phyloP scores from a whole-genome alignment of 257 asterid species.

The Nicotiana obtusifolia region DNA sequence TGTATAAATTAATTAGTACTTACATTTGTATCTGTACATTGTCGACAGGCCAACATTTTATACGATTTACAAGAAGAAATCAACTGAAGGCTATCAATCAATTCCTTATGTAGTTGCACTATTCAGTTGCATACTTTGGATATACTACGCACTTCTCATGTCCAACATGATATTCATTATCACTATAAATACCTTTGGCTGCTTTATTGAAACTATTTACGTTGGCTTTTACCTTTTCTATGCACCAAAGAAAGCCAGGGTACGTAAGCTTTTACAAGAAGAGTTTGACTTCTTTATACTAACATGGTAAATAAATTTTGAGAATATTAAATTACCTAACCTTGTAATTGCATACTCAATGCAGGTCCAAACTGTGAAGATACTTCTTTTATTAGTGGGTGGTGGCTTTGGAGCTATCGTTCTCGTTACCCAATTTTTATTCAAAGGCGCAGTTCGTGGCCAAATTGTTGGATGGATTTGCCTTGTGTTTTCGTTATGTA shows the following conservation, averaged over 20 bases:
- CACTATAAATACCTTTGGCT: constrained; percentile 41
- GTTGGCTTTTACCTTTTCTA: constrained; percentile 29
- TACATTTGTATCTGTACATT: neutral
- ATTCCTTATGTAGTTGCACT: constrained; percentile 40
- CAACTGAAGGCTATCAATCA: constrained; percentile 37
- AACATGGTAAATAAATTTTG: neutral
- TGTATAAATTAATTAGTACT: neutral
- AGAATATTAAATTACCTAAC: neutral
- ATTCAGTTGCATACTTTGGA: constrained; percentile 44
- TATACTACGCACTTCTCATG: constrained; percentile 34
- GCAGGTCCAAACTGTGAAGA: constrained; percentile 44
- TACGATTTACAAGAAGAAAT: constrained; percentile 41
- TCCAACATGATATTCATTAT: constrained; percentile 24
- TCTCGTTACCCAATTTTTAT: constrained; percentile 32
- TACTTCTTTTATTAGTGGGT: constrained; percentile 28
- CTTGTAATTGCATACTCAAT: neutral
- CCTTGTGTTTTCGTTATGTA: constrained; percentile 37
- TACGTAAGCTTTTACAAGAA: neutral
- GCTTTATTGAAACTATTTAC: constrained; percentile 37
- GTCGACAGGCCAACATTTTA: constrained; percentile 36
- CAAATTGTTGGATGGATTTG: constrained; percentile 50
- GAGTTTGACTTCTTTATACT: neutral
- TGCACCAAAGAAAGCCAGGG: constrained; percentile 37
- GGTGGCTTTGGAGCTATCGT: constrained; percentile 38
- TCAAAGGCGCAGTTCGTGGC: constrained; percentile 29